phyloP scores from a whole-genome alignment of 306 rosid genomes.

The Sicyos baderoa region DNA sequence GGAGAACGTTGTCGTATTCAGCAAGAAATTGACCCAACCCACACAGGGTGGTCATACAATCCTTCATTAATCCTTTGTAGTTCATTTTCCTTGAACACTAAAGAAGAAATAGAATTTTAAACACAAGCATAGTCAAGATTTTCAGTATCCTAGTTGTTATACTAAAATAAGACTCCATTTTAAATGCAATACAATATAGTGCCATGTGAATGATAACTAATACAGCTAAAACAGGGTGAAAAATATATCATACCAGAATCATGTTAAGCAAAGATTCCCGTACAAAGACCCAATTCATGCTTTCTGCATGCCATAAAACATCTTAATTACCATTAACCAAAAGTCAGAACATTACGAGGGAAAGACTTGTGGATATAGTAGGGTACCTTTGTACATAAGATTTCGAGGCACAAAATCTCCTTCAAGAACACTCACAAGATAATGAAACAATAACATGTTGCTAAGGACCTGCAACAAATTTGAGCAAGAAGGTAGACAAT shows the following conservation, averaged over 20 bases:
- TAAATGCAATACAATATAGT: background rate
- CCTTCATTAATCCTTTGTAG: constrained; percentile 59
- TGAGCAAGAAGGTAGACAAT: constrained; percentile 9
- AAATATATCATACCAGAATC: constrained; percentile 47
- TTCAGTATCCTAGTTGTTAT: constrained; percentile 12
- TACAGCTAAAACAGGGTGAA: background rate
- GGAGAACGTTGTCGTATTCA: constrained; percentile 28
- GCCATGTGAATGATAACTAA: background rate
- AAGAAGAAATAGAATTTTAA: constrained; percentile 25
- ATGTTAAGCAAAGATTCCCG: constrained; percentile 71
- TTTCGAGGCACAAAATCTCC: constrained; percentile 64
- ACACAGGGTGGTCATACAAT: constrained; percentile 52
- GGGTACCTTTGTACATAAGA: constrained; percentile 39
- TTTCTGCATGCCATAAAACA: constrained; percentile 41
- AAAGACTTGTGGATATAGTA: constrained; percentile 18
- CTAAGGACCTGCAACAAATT: constrained; percentile 47
- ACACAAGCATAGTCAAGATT: constrained; percentile 11
- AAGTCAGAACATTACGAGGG: background rate
- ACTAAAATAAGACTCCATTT: background rate
- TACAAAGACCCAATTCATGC: constrained; percentile 52
- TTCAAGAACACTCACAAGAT: constrained; percentile 61
- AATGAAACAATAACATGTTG: constrained; percentile 65
- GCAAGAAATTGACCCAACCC: constrained; percentile 42
- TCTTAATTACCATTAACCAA: constrained; percentile 23
- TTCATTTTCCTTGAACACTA: constrained; percentile 70